A percentile compares a stretch with the other conserved stretches of the same genome.
These are phyloP conservation scores for Kuraishia ogatae DNA, from an alignment of 805 yeast genomes.

Conservation along the genomic window DNA sequence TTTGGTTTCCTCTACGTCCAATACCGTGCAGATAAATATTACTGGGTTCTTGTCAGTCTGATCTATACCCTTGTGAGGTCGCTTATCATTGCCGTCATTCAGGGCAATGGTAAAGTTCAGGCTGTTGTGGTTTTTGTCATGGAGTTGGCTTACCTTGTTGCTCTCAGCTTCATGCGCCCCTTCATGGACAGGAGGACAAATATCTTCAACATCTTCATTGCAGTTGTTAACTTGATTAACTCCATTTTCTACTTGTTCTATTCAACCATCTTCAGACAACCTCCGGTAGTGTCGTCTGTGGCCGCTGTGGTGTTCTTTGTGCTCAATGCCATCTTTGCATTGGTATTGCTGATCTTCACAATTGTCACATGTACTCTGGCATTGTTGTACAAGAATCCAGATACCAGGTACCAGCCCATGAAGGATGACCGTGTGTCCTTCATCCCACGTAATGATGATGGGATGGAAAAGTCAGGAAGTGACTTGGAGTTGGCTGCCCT, in stretches of 20 bases:
- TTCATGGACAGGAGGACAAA: conserved; percentile 94
- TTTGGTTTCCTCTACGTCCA: conserved; percentile 92
- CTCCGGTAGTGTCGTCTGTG: conserved; percentile 81
- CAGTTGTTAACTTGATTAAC: conserved; percentile 72
- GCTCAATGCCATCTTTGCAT: conserved; percentile 81
- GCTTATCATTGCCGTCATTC: conserved; percentile 80
- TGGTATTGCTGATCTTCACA: conserved; percentile 74
- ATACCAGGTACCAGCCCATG: conserved; percentile 91
- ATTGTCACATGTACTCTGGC: conserved; percentile 84
- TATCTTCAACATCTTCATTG: conserved; percentile 82
- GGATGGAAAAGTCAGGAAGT: conserved; percentile 20
- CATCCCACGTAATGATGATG: conserved; percentile 55
- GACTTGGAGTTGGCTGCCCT: conserved; percentile 64
- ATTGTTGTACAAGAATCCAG: conserved; percentile 83
- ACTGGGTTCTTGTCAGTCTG: conserved; percentile 65
- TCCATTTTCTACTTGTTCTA: conserved; percentile 84
- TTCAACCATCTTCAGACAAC: conserved; percentile 75
- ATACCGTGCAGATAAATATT: conserved; percentile 80
- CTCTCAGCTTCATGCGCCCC: conserved; percentile 68
- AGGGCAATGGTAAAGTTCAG: conserved; percentile 71
- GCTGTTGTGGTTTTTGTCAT: conserved; percentile 68
- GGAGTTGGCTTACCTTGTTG: conserved; percentile 63
- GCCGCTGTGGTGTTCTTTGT: conserved; percentile 88
- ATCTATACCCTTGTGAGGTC: conserved; percentile 65
- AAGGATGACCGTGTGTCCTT: conserved; percentile 96